Base-by-base conservation (phyloP, 805 yeast genomes). In the Candida sakaeoensis region DNA sequence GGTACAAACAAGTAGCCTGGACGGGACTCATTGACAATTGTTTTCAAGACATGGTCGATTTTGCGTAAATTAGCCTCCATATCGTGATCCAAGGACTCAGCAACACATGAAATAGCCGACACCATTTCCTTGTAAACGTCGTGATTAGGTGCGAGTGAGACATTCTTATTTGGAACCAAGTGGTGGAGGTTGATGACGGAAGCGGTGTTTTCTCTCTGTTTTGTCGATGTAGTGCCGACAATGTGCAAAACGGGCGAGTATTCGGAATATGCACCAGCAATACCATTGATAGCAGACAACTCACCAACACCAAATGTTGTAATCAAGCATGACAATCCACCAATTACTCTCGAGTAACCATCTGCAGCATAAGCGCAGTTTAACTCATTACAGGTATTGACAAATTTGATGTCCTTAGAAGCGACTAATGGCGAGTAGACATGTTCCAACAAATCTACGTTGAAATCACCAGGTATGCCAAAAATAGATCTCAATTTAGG, bases 291-390 rank as follows among this genome's bases (percentile, higher is more conserved):
- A 2, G 95, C 95, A 43, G 88, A 79, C 46, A 87, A 70, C 58
- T 88, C 96, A 42, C 96, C 96, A 13, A 88, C 96, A 37, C 96
- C 96, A 60, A 72, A 85, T 3, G 96, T 88, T 38, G 90, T 80
- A 37, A 72, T 61, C 47, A 72, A 58, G 15, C 80, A 88, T 39
- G 88, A 86, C 43, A 65, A 49, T 4, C 71, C 66, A 5, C 85
- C 74, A n/a, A 77, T 73, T 36, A 72, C 68, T 21, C 80, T 70
- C 14, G 93, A 79, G 53, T 86, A 90, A 4, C 96, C 97, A 58
- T 90, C 96, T 6, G 91, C 90, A 5, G 93, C 80, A 57, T 90
- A 89, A 7, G 95, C 93, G 3, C 93, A 82, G 55, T 89, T 90
- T 47, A 89, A 71, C 64, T 89, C 97, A 55, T 89, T 89, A 65